phyloP scores from a whole-genome alignment of 371 early-diverging fungal genomes.

The Mortierella sp. region DNA sequence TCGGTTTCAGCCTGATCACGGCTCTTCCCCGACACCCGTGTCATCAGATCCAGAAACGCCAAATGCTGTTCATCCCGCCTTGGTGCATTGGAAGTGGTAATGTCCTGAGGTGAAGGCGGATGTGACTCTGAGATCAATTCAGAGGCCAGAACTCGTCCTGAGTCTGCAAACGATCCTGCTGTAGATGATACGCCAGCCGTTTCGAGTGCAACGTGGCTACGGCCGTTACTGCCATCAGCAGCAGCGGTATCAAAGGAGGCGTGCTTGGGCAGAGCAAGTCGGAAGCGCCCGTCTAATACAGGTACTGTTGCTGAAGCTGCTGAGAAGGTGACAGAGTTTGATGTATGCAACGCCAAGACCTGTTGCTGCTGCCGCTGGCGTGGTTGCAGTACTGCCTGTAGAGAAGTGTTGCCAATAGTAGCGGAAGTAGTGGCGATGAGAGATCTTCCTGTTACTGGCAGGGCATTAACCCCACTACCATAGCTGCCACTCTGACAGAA shows the following conservation, averaged over 20 bases:
- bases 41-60: conserved; percentile 11
- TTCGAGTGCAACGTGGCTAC: neutral
- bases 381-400: neutral
- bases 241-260: too few relatives aligned
- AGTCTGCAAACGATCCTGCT: neutral
- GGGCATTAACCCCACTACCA: neutral
- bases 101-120: neutral
- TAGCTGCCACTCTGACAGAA: neutral
- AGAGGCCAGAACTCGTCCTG: neutral
- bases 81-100: neutral
- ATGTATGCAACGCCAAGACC: neutral
- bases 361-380: neutral
- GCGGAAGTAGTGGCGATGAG: too few relatives aligned
- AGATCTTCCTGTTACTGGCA: neutral
- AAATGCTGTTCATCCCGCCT: neutral
- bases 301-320: neutral
- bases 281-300: neutral
- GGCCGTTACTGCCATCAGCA: neutral
- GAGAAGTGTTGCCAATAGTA: neutral
- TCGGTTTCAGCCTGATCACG: conserved; percentile 1
- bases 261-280: neutral
- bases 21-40: conserved; percentile 22
- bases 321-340: neutral
- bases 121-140: neutral
- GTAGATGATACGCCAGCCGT: neutral